Conservation (phyloP, 208 protist species). For the Crithidia sp. region DNA sequence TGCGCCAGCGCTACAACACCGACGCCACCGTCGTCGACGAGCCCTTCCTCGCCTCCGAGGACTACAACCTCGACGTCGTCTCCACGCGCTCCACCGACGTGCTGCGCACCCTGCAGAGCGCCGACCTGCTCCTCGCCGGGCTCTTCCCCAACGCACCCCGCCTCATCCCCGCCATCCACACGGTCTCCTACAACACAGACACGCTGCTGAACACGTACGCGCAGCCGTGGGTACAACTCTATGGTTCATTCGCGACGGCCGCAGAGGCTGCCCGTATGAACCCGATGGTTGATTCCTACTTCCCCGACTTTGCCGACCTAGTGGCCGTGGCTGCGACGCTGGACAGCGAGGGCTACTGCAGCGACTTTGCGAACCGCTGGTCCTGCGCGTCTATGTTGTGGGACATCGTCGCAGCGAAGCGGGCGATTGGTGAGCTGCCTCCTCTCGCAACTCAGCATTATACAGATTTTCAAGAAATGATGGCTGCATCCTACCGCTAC, state of each 20-base stretch:
- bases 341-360: slow-evolving; percentile 42
- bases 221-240: slow-evolving; percentile 29
- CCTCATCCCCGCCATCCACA: slow-evolving; percentile 57
- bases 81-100: slow-evolving; percentile 55
- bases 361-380: slow-evolving; percentile 25
- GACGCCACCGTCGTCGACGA: slow-evolving; percentile 24
- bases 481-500: slow-evolving; percentile 12
- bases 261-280: slow-evolving; percentile 17
- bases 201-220: slow-evolving; percentile 31
- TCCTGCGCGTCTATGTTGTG: slow-evolving; percentile 36
- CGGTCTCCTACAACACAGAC: not conserved
- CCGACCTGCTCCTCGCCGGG: slow-evolving; percentile 36
- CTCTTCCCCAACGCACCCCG: slow-evolving; percentile 33
- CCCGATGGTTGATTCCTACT: slow-evolving; percentile 25
- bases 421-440: slow-evolving; percentile 14
- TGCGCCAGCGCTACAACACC: slow-evolving; percentile 43
- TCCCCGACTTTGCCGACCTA: slow-evolving; percentile 31
- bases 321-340: slow-evolving; percentile 29
- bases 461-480: slow-evolving; percentile 33
- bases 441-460: slow-evolving; percentile 22
- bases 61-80: slow-evolving; percentile 48
- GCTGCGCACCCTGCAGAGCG: slow-evolving; percentile 58
- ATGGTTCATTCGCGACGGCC: slow-evolving; percentile 11
- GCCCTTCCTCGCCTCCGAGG: slow-evolving; percentile 29
- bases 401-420: slow-evolving; percentile 50